phyloP scores from a whole-genome alignment of 179 eudicot genomes.

The Beta macrorhiza region DNA sequence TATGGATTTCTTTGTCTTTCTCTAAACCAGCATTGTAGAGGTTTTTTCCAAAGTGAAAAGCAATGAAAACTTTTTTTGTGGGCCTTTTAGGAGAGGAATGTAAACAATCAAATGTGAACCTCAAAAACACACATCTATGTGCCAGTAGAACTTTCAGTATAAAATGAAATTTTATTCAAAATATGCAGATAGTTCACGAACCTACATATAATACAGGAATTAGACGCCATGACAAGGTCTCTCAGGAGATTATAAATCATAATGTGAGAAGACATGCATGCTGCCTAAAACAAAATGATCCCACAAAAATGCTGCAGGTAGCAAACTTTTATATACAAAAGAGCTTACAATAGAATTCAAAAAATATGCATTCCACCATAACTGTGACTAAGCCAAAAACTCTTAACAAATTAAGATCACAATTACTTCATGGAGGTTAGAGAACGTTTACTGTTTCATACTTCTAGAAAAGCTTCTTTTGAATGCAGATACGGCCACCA shows the following conservation, averaged over 20 bases:
- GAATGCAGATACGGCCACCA: conserved; percentile 94
- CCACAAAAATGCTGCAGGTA: neutral
- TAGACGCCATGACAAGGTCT: neutral
- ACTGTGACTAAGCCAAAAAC: neutral
- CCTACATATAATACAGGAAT: neutral
- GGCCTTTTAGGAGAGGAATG: neutral
- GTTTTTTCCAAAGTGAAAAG: neutral
- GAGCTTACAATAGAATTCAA: neutral
- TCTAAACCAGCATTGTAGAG: neutral
- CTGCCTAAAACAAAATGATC: neutral
- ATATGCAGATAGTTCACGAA: neutral
- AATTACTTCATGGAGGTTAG: neutral
- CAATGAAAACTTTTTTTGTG: neutral
- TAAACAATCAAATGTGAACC: neutral
- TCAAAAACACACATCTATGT: neutral
- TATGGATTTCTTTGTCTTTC: neutral
- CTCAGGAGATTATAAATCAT: neutral
- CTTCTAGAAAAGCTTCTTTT: conserved; percentile 61
- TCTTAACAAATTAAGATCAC: neutral
- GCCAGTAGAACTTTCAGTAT: neutral
- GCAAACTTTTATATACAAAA: neutral
- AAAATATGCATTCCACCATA: neutral
- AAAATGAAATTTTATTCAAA: neutral
- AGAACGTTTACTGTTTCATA: conserved; percentile 24
- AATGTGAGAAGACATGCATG: neutral